phyloP scores from a whole-genome alignment of 345 rosid species.

The thale cress (Arabidopsis thaliana) region DNA sequence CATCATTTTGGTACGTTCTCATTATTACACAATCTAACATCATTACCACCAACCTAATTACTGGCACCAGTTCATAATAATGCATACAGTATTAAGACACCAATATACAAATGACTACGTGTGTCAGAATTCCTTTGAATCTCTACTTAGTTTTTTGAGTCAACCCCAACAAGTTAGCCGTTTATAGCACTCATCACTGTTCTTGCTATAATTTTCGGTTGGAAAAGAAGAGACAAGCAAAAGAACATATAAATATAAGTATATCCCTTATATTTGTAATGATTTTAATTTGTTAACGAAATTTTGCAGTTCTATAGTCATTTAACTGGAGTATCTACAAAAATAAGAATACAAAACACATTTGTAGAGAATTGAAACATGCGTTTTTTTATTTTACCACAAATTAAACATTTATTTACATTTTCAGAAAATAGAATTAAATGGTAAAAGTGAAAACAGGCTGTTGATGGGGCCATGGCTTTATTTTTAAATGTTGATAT shows the following conservation, averaged over 20 bases:
- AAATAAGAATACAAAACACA: not conserved
- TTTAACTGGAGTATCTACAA: slow-evolving; percentile 7
- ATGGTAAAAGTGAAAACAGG: slow-evolving; percentile 40
- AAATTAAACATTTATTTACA: slow-evolving; percentile 22
- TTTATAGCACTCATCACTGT: slow-evolving; percentile 41
- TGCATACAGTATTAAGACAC: not conserved
- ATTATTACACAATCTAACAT: slow-evolving; percentile 42
- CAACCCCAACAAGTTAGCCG: slow-evolving; percentile 29
- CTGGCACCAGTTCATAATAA: slow-evolving; percentile 34
- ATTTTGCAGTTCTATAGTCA: not conserved
- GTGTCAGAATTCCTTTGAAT: slow-evolving; percentile 24
- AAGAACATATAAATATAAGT: not conserved
- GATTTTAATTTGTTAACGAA: not conserved
- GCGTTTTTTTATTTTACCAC: slow-evolving; percentile 31
- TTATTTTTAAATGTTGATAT: not conserved
- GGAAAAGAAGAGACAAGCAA: slow-evolving; percentile 26
- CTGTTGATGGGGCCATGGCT: slow-evolving; percentile 45
- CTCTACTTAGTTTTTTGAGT: slow-evolving; percentile 11
- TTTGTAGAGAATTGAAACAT: slow-evolving; percentile 9
- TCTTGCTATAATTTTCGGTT: slow-evolving; percentile 32
- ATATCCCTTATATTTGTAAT: not conserved
- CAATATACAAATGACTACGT: slow-evolving; percentile 19
- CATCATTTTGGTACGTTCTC: slow-evolving; percentile 42
- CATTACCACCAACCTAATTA: slow-evolving; percentile 47
- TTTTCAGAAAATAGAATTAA: not conserved